Conservation (phyloP, 2,329 filamentous ascomycete species). For the Cryphonectria japonica region DNA sequence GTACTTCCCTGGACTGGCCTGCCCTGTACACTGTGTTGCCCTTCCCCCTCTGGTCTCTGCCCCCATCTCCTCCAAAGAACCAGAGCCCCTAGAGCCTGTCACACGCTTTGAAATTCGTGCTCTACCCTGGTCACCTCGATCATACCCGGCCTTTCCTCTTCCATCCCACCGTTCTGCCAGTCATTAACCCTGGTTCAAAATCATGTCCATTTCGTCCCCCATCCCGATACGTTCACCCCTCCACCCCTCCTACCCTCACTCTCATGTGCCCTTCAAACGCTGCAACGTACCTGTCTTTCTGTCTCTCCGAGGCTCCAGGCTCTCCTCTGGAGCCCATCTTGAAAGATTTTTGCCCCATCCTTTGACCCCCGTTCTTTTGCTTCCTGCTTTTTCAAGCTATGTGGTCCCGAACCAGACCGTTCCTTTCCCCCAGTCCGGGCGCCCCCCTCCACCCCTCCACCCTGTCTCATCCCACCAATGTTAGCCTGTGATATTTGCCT, state of each 20-base stretch:
- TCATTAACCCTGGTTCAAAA: conserved; percentile 19
- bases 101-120: conserved; percentile 18
- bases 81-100: conserved; percentile 18
- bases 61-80: not conserved
- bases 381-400: conserved; percentile 23
- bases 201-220: conserved; percentile 28
- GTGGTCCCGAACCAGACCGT: conserved; percentile 30
- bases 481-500: conserved; percentile 41
- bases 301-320: conserved; percentile 33
- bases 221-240: conserved; percentile 25
- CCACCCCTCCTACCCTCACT: conserved; percentile 9
- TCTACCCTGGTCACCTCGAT: conserved; percentile 26
- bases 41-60: not conserved
- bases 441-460: conserved; percentile 37
- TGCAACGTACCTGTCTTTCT: conserved; percentile 29
- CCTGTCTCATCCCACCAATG: conserved; percentile 40
- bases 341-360: conserved; percentile 30
- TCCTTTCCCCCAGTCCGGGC: conserved; percentile 32
- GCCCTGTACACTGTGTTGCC: not conserved
- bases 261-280: conserved; percentile 26
- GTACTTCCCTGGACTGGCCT: not conserved
- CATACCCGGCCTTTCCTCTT: conserved; percentile 25
- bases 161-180: conserved; percentile 18
- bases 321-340: conserved; percentile 27
- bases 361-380: conserved; percentile 27